Base-by-base conservation (phyloP, 192 early-diverging fungal genomes). In the Coemansia sp. region DNA sequence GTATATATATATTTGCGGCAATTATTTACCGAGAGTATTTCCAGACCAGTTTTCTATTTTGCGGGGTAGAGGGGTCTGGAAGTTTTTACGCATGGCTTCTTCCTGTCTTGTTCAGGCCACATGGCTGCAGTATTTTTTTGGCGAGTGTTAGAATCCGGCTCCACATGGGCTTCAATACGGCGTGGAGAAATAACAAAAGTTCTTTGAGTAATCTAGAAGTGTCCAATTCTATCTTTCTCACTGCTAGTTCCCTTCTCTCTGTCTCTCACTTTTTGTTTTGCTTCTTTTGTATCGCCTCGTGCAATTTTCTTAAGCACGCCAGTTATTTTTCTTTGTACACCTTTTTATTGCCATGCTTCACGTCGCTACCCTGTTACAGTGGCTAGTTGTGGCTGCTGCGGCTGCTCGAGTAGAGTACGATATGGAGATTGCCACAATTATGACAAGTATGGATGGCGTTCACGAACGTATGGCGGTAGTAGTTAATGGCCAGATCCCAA, bases 391-490 rank as follows among this genome's bases (percentile, higher is more conserved):
- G 30, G 53, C 53, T 10, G 29, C 29, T 29, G 53, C 53, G 3
- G 67, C 59, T 10, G 43, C 67, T 38, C 35, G 59, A 24, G 68
- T 89, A 30, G 82, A 85, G 52, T 88, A 87, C 65, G 56, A 90
- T 73, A 88, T 88, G 89, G 69, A 84, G 39, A 87, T 90, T 53
- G 84, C 87, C 40, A 87, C 88, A 37, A 76, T 80, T 35, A 80
- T 52, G 22, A 78, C 80, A 30, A 90, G 84, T 44, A 86, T 88
- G 60, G 88, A 92, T 76, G 84, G 84, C 62, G 62, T 86, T 1
- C 70, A 67, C 63, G 81, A 86, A 50, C 86, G 87, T 43, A 74
- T 69, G 58, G 88, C 87, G 0, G 80, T 87, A n/a, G 87, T 79
- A 44, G 87, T 87, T 50, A 91, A 91, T 65, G 84, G 83, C 7